phyloP scores from a whole-genome alignment of 768 basidiomycete species.

The Leccinellum albellum region DNA sequence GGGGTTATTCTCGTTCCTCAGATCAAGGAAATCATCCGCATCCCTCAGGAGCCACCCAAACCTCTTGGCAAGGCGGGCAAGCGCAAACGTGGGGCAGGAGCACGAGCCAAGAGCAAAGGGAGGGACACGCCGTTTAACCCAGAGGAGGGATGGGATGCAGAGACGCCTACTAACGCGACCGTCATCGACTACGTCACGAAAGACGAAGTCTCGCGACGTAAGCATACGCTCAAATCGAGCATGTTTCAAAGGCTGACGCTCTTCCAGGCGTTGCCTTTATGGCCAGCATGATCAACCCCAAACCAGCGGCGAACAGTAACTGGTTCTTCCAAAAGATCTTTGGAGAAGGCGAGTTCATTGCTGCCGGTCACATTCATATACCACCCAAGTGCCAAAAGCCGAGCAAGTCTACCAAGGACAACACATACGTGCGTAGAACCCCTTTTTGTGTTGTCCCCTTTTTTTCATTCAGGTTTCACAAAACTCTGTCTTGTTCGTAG shows the following conservation, averaged over 20 bases:
- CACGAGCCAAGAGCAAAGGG: conserved; percentile 36
- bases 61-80: conserved; percentile 44
- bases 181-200: conserved; percentile 65
- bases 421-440: conserved; percentile 72
- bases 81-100: conserved; percentile 29
- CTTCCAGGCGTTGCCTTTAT: conserved; percentile 75
- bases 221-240: conserved; percentile 31
- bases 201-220: conserved; percentile 68
- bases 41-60: conserved; percentile 47
- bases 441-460: neutral
- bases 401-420: conserved; percentile 86
- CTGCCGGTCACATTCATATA: conserved; percentile 82
- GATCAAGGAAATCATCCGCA: conserved; percentile 61
- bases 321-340: conserved; percentile 93
- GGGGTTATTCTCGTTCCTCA: conserved; percentile 54
- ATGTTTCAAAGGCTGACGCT: neutral
- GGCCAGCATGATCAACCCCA: conserved; percentile 59
- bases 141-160: conserved; percentile 84
- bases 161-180: conserved; percentile 61
- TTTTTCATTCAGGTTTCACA: neutral
- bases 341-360: conserved; percentile 86
- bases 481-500: conserved; percentile 31
- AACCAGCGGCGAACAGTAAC: conserved; percentile 53
- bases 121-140: conserved; percentile 38
- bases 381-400: conserved; percentile 80